Base-by-base conservation (phyloP, 306 rosid species). In the Malus fusca region DNA sequence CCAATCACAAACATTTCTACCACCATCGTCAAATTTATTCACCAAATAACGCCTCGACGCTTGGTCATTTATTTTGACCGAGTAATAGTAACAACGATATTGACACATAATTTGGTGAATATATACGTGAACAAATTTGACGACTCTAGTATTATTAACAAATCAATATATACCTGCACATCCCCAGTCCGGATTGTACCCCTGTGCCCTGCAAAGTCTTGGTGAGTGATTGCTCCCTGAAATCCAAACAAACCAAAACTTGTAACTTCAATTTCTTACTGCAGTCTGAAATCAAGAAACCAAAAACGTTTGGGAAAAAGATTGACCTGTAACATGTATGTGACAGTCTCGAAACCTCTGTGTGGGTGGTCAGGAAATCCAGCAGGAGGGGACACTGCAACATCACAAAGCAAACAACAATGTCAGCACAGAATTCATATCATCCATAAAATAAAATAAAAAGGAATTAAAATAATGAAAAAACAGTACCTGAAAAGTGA, bases 361-460 rank as follows among this genome's bases (percentile, higher is more conserved):
- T 95, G 99, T 74, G 99, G 97, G 83, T 95, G 99, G 84, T 95
- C 99, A 44, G 92, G 99, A 78, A 95, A 95, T 9, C 99, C 99
- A 88, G 97, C 96, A 51, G 99, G 99, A 83, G 97, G 82, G 64
- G 78, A 48, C 46, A 89, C 93, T 89, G 78, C 76, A 81, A 74
- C 18, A 77, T 60, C 55, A 37, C 40, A 73, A 56, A 61, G 18
- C 6, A 35, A 48, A 14, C 63, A 15, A 44, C 8, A 69, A 63
- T 68, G 26, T 73, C 43, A 73, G 61, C 22, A 53, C 63, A 11
- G 60, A 17, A 52, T 4, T 42, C 44, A 42, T 42, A 9, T 42
- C 44, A 42, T 42, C 44, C 44, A 48, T 13, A 14, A 14, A 48
- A 46, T 31, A 48, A 10, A 12, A 26, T 2, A 65, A 35, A 62